Base-by-base conservation (phyloP, 1,284 basidiomycete genomes). In the Papiliotrema terrestris region DNA sequence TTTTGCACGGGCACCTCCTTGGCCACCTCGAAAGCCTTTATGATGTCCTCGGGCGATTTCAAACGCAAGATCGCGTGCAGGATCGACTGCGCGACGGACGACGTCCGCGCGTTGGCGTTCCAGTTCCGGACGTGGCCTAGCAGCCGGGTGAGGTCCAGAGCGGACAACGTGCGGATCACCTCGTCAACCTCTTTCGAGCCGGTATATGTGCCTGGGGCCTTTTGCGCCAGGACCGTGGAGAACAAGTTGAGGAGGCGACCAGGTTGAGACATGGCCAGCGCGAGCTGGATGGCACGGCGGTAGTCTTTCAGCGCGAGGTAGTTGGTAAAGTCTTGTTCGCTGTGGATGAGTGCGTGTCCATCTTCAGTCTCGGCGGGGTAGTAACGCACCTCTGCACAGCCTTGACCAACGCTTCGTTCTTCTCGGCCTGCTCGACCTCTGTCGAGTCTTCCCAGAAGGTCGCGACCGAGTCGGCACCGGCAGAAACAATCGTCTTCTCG, bases 401-500 rank as follows among this genome's bases (percentile, higher is more conserved):
- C 51, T 87, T 83, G 19, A 84, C 83, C 29, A 89, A 82, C 62
- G 86, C 83, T 3, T 79, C 77, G 64, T 89, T 87, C 69, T 84
- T 86, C 72, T 90, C 86, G 9, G 69, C 70, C 45, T 80, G 78
- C 67, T 90, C 85, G 50, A 88, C 81, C 62, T 87, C 86, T 64
- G 92, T 95, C 60, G 86, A 87, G 75, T 99, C 96, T 74, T 89
- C 80, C 95, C 95, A 98, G 72, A 96, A 87, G 1, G 88, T 92
- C 55, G 97, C 84, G 4, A 91, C 82, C 2, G 92, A 95, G 78
- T 99, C 96, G 1, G 94, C 94, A 3, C 91, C 93, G 8, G 89
- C 95, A 17, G 92, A 95, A 20, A 97, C 83, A 61, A 98, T 84
- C 0, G 83, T 88, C 29, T 79, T 79, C 67, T 92, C 91, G 67